Base-by-base conservation (phyloP, 495 filamentous ascomycete genomes). In the Entonaema liquescens region DNA sequence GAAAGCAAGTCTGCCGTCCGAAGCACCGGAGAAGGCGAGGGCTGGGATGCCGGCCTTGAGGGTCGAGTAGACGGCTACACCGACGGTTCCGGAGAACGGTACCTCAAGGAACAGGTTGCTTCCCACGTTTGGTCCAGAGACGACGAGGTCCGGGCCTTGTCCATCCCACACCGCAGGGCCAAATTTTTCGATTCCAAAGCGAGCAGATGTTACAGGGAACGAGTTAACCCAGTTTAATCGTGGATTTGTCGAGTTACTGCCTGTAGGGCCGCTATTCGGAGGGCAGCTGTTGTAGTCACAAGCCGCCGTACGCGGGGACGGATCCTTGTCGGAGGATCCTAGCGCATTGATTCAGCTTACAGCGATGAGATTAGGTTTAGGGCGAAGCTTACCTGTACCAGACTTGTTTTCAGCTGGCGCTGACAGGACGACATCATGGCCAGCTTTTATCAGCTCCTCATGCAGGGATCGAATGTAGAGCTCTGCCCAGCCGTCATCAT, bases 401-500 rank as follows among this genome's bases (percentile, higher is more conserved):
- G 89, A 91, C 75, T 88, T 72, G 69, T 91, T 88, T 54, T 91
- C 85, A 0, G 89, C 89, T 0, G 90, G 89, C 0, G 84, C 88
- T 0, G 88, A 89, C 1, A 92, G 77, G 23, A 92, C 81, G 3
- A 86, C 87, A 8, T 85, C 82, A 67, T 91, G 85, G 0, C 87
- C 88, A 0, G 85, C 83, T 0, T 65, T 75, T 2, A 75, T 79
- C 7, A 92, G 79, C 1, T 83, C 75, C 56, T 85, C 72, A 76
- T 86, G 86, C 47, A 91, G 78, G 1, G 80, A 77, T 15, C 90
- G 83, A 33, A 89, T 81, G 68, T 92, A 91, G 15, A 83, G 84
- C 72, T 90, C 89, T 3, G 89, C 90, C 89, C 89, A 92, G 21
- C 90, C 89, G 78, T 92, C 90, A 68, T 91, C 90, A 71, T 92